Base-by-base conservation (phyloP, 108 stramenopile genomes). In the Fragilaria crotonensis region DNA sequence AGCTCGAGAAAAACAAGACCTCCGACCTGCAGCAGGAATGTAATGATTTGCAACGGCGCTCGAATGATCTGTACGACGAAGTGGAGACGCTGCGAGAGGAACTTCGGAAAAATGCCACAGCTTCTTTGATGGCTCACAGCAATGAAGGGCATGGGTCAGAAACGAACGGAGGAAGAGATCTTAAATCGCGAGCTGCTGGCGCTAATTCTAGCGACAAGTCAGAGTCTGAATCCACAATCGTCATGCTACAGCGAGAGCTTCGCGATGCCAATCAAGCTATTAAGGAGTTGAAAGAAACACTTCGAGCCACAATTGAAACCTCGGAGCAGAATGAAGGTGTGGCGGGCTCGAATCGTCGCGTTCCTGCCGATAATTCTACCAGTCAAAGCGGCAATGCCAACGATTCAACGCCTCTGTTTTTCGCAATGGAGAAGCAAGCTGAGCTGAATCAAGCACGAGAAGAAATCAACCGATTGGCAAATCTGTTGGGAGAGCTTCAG, bases 401-500 rank as follows among this genome's bases (percentile, higher is more conserved):
- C 3, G 75, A 83, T 25, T 57, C 59, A 44, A 87, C 77, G 53
- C 87, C 87, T 9, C 76, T 93, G 14, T 93, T 86, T 57, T 93
- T 81, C 66, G 90, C 90, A 17, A 85, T 93, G 58, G 90, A 93
- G 51, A 93, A 93, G 58, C 90, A 93, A 64, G 84, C 83, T 52
- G 90, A 93, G 60, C 67, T 93, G 7, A 84, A 87, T 31, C 80
- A 80, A 23, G 90, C 90, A 11, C 64, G 83, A 20, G 79, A 88
- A 51, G 90, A 93, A 64, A 93, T 93, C 63, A 72, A 73, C 50
- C 80, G 90, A 9, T 57, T 93, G 27, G 90, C 90, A 3, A 78
- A 68, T 62, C 48, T 93, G 50, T 56, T 87, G 48, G 84, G 85
- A 9, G 84, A 93, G 55, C 78, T 80, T 7, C 78, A 93, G 66